Percentiles rank a stretch among this genome's conserved stretches.
Conservation (phyloP, 176 grass and related monocot genomes). For the Stipa capillata region DNA sequence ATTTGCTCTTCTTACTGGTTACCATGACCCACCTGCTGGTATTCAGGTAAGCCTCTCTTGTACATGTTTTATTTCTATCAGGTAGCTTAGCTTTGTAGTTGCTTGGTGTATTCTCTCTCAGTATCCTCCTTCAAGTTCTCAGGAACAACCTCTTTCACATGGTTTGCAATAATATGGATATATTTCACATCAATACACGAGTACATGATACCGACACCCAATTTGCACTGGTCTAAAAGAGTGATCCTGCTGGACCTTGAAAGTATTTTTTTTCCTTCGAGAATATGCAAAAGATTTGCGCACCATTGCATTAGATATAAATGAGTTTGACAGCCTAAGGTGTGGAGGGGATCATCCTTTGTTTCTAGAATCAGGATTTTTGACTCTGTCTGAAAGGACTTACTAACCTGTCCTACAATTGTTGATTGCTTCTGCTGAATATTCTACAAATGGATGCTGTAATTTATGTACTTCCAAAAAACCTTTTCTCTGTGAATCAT, state of each 20-base stretch:
- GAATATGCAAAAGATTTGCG: no score
- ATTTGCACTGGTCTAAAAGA: no score
- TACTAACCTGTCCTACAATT: background rate
- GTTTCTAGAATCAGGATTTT: background rate
- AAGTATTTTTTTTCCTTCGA: no score
- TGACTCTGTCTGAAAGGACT: background rate
- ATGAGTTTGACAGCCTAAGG: no score
- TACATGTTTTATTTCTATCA: background rate
- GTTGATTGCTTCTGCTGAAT: background rate
- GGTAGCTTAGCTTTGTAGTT: conserved; percentile 1
- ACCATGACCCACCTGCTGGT: conserved; percentile 96
- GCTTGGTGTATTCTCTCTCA: background rate
- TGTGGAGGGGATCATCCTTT: background rate
- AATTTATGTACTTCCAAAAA: background rate
- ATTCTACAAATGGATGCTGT: background rate
- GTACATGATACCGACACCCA: background rate
- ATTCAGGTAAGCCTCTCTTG: conserved; percentile 49
- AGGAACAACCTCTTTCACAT: background rate
- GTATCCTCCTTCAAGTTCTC: background rate
- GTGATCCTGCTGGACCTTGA: background rate
- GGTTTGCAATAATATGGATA: background rate
- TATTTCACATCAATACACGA: background rate
- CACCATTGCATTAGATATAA: no score
- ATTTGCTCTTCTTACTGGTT: conserved; percentile 96
- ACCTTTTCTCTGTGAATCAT: no score